These are phyloP conservation scores for Heritiera fomes DNA, from an alignment of 345 rosid genomes.

Conservation along the genomic window DNA sequence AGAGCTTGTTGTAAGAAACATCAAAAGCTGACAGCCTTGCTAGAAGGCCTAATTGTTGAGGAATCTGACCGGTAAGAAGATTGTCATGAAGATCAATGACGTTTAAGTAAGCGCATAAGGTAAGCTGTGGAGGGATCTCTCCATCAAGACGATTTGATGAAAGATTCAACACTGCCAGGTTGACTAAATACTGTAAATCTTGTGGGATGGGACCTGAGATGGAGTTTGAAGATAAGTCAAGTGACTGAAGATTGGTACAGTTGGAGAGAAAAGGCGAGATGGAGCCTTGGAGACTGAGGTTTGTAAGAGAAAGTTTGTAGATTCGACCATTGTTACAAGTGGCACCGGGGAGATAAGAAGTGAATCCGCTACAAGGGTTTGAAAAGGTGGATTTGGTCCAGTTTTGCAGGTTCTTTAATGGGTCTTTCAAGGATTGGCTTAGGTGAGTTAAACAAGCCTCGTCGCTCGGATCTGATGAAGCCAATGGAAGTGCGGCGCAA, in stretches of 20 bases:
- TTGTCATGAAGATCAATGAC: slow-evolving; percentile 87
- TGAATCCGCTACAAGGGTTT: slow-evolving; percentile 72
- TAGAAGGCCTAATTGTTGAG: slow-evolving; percentile 62
- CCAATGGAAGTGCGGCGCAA: slow-evolving; percentile 29
- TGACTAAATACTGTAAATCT: slow-evolving; percentile 69
- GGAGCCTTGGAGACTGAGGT: slow-evolving; percentile 71
- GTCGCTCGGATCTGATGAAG: slow-evolving; percentile 63
- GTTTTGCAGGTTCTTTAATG: slow-evolving; percentile 64
- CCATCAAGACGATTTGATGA: slow-evolving; percentile 77
- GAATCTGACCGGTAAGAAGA: slow-evolving; percentile 68
- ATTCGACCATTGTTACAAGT: slow-evolving; percentile 91
- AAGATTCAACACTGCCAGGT: slow-evolving; percentile 91
- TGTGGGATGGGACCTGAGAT: slow-evolving; percentile 74
- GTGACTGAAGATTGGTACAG: slow-evolving; percentile 86
- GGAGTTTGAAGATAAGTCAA: slow-evolving; percentile 84
- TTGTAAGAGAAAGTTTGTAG: slow-evolving; percentile 80
- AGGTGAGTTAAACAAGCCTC: slow-evolving; percentile 60
- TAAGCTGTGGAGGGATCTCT: slow-evolving; percentile 72
- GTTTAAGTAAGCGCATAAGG: slow-evolving; percentile 82
- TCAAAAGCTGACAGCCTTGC: slow-evolving; percentile 77
- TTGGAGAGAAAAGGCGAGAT: slow-evolving; percentile 78
- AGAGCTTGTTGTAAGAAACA: slow-evolving; percentile 66
- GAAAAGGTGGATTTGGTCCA: slow-evolving; percentile 72
- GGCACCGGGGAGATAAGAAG: slow-evolving; percentile 68
- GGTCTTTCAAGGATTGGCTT: slow-evolving; percentile 62